These are phyloP conservation scores for Carnegiea gigantea DNA, from an alignment of 179 eudicot genomes.

Conservation along the genomic window DNA sequence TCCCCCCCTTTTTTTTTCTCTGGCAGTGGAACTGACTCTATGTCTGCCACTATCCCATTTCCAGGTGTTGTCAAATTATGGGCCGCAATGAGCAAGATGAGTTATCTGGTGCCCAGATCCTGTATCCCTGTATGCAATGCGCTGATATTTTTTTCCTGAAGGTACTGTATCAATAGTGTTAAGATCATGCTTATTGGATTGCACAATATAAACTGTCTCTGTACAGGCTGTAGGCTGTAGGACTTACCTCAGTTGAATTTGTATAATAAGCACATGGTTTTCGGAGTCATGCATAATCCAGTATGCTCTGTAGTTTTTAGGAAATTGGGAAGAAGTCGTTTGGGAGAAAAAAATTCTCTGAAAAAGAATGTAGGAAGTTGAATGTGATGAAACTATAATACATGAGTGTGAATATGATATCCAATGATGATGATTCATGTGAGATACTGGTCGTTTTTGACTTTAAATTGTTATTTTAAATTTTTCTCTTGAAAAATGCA, in stretches of 20 bases:
- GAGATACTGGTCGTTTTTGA: neutral
- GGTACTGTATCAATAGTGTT: constrained; percentile 38
- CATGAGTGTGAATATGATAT: neutral
- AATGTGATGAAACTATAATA: neutral
- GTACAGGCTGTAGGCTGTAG: constrained; percentile 3
- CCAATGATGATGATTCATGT: neutral
- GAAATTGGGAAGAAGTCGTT: neutral
- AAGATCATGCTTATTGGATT: neutral
- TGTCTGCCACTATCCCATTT: neutral
- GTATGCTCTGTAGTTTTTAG: neutral
- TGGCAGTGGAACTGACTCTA: neutral
- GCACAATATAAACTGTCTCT: neutral
- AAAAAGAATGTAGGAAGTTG: neutral
- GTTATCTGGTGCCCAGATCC: constrained; percentile 77
- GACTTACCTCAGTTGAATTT: neutral
- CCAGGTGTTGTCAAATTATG: constrained; percentile 88
- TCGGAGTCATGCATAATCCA: neutral
- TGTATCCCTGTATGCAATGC: constrained; percentile 98
- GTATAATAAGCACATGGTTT: neutral
- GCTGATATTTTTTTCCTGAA: constrained; percentile 91
- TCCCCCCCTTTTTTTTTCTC: neutral
- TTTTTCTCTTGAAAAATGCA: neutral
- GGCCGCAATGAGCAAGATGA: constrained; percentile 88
- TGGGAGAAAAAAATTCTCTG: neutral
- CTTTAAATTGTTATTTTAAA: neutral